Conservation (phyloP, 169 alveolate genomes). For the Cryptosporidium bovis region DNA sequence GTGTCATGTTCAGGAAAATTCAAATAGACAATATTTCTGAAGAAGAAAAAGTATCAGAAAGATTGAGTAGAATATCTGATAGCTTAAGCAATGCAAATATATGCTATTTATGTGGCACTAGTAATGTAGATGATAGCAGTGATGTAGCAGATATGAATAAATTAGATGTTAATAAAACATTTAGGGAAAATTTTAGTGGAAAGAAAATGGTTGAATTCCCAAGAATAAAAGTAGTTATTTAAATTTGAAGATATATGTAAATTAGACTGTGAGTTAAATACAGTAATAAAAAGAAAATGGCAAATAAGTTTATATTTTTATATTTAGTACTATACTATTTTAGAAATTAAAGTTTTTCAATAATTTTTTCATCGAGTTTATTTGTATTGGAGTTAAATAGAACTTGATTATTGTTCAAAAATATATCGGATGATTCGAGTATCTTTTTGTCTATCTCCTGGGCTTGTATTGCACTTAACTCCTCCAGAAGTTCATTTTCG, state of each 20-base stretch:
- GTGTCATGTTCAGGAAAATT: not conserved
- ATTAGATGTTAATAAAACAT: constrained; percentile 23
- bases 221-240: constrained; percentile 28
- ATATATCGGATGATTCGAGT: constrained; percentile 59
- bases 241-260: not conserved
- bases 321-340: not conserved
- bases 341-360: constrained; percentile 26
- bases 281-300: not conserved
- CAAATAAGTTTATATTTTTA: not conserved
- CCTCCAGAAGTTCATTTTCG: constrained; percentile 59
- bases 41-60: constrained; percentile 9
- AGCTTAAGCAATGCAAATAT: not conserved
- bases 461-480: constrained; percentile 72
- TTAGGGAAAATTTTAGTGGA: constrained; percentile 44
- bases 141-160: not conserved
- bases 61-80: not conserved
- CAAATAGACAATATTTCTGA: constrained; percentile 30
- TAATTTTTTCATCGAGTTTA: constrained; percentile 52
- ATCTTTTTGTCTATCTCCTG: constrained; percentile 63
- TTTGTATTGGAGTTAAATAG: constrained; percentile 13
- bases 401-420: constrained; percentile 13
- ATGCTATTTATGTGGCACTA: too few relatives aligned
- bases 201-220: constrained; percentile 45
- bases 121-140: too few relatives aligned
- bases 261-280: not conserved